Evolutionary conservation across 495 filamentous ascomycete species (phyloP), one percentile per base, ranked within the genome.

Genomic region (Penicillium taxi): DNA sequence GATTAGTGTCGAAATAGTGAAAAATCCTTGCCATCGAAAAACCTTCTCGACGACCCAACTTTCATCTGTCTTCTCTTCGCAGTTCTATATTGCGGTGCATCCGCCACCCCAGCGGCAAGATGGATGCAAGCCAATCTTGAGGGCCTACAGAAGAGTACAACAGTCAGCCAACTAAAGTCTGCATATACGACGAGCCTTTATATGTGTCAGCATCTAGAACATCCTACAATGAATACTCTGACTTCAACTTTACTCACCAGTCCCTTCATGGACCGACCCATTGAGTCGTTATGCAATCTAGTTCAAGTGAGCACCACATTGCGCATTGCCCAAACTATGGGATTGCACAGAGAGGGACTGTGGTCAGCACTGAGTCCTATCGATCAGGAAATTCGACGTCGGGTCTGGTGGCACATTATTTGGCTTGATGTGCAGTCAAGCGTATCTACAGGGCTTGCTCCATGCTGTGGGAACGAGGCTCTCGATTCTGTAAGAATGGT

Each of bases 391-490:
- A 13, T 26, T 13, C 42, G 42, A 35, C 39, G 45, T 1, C 38
- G 35, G 2, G 17, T 44, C 18, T 56, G 53, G 50, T 53, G 46
- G 45, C 44, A 50, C 42, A 41, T 56, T 27, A 38, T 53, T 24
- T 48, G 44, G 46, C 20, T 56, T 7, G 53, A 56, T 42, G 30
- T 53, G 1, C 53, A 53, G 26, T 31, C 44, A 1, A 56, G 46
- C 26, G 31, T 56, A 4, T 36, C 46, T 9, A 48, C 30, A 9
- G 50, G 50, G 6, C 18, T 53, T 20, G 46, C 49, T 4, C 13
- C 39, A 8, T 45, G 42, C 32, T 48, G 38, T 11, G 40, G 35
- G 7, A 13, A 27, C 6, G 27, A 17, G 12, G 15, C n/a, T 7
- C 26, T 44, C 4, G 29, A 36, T 28, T 20, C 2, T 25, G 35